A percentile compares a stretch with the other conserved stretches of the same genome.
phyloP scores from a whole-genome alignment of 192 early-diverging fungal genomes.

The Spinellus fusiger region DNA sequence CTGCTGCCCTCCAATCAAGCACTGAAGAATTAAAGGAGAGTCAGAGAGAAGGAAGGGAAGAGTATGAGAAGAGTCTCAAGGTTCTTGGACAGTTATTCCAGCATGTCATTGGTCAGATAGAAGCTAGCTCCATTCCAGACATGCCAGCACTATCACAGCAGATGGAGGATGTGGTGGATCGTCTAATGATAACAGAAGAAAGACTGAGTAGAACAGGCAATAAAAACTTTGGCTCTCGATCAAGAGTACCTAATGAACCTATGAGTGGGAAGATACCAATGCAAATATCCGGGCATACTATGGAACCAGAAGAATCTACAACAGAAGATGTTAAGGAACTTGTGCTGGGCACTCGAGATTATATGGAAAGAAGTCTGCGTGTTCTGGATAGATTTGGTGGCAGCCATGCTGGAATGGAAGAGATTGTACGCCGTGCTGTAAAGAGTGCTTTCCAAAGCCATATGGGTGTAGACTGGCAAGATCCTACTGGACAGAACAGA shows the following conservation, averaged over 20 bases:
- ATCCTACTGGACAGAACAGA: slow-evolving; percentile 8
- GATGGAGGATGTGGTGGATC: slow-evolving; percentile 19
- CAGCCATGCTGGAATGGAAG: slow-evolving; percentile 15
- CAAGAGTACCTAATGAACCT: not conserved
- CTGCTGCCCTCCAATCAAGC: not conserved
- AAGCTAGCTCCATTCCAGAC: slow-evolving; percentile 18
- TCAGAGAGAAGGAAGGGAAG: slow-evolving; percentile 10
- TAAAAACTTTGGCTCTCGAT: not conserved
- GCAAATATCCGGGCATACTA: too few species aligned
- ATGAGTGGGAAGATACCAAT: not conserved
- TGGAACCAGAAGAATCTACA: not conserved
- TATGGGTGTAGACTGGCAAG: not conserved
- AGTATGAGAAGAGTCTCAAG: slow-evolving; percentile 18
- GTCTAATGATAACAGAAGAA: slow-evolving; percentile 15
- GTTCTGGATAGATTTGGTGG: slow-evolving; percentile 21
- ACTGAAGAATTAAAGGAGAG: slow-evolving; percentile 5
- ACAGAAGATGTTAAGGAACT: not conserved
- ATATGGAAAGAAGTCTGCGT: slow-evolving; percentile 23
- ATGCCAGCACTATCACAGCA: slow-evolving; percentile 15
- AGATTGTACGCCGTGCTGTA: slow-evolving; percentile 18
- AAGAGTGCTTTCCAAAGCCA: slow-evolving; percentile 21
- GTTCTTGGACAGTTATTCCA: slow-evolving; percentile 23
- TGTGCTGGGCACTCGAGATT: slow-evolving; percentile 13
- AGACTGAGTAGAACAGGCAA: slow-evolving; percentile 6
- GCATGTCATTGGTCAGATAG: slow-evolving; percentile 17